Evolutionary conservation across 2,329 filamentous ascomycete genomes (phyloP).

Genomic region (Drechslera avenae): DNA sequence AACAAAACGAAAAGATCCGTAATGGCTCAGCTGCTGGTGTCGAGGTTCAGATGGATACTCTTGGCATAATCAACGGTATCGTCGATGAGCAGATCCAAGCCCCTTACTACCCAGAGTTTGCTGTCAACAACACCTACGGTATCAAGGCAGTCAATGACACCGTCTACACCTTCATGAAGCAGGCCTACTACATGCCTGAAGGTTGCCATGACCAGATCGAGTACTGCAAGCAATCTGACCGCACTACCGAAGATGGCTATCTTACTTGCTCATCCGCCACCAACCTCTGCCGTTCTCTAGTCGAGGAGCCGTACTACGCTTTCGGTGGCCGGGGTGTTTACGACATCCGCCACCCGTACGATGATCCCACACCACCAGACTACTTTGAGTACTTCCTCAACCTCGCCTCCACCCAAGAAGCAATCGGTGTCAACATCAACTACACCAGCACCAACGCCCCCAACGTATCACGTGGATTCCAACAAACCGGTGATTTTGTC

Average conservation of each 20-base stretch:
- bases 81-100: slow-evolving; percentile 58
- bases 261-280: slow-evolving; percentile 46
- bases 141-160: slow-evolving; percentile 56
- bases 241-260: slow-evolving; percentile 34
- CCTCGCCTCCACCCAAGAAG: slow-evolving; percentile 57
- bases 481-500: slow-evolving; percentile 52
- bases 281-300: slow-evolving; percentile 50
- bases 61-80: slow-evolving; percentile 62
- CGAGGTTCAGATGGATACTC: slow-evolving; percentile 58
- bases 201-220: slow-evolving; percentile 60
- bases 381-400: slow-evolving; percentile 60
- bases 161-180: slow-evolving; percentile 52
- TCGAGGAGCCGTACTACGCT: slow-evolving; percentile 53
- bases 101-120: slow-evolving; percentile 55
- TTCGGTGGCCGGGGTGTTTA: slow-evolving; percentile 57
- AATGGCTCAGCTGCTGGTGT: slow-evolving; percentile 56
- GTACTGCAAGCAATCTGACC: slow-evolving; percentile 49
- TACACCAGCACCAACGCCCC: slow-evolving; percentile 53
- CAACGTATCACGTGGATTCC: slow-evolving; percentile 54
- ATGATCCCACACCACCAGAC: slow-evolving; percentile 59
- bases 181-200: slow-evolving; percentile 53
- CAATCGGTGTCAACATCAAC: slow-evolving; percentile 59
- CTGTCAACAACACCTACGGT: slow-evolving; percentile 62
- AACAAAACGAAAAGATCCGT: slow-evolving; percentile 59
- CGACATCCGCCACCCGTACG: slow-evolving; percentile 58